phyloP scores from a whole-genome alignment of 1,284 basidiomycete species.

The Xerocomus nothofagi region DNA sequence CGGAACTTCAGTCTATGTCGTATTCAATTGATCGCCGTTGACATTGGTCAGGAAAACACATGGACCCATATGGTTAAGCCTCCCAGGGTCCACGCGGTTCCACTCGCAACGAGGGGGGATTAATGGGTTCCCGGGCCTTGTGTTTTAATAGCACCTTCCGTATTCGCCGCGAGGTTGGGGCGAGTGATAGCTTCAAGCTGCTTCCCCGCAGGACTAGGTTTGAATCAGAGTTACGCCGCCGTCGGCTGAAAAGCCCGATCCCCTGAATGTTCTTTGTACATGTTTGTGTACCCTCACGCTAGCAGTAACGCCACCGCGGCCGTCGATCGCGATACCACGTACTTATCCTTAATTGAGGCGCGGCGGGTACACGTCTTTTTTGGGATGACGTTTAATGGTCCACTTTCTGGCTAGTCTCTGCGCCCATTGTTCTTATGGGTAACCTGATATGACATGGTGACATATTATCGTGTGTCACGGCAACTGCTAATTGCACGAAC shows the following conservation, averaged over 20 bases:
- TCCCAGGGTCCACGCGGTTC: constrained; percentile 30
- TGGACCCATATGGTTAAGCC: constrained; percentile 32
- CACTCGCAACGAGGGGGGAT: constrained; percentile 18
- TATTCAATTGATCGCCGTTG: constrained; percentile 38
- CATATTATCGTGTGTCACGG: constrained; percentile 4
- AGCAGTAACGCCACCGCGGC: constrained; percentile 6
- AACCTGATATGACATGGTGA: constrained; percentile 16
- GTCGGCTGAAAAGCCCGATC: constrained; percentile 20
- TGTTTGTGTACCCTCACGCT: too few species aligned
- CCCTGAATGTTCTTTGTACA: constrained; percentile 24
- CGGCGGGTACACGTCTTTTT: constrained; percentile 8
- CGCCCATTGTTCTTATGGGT: constrained; percentile 7
- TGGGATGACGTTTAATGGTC: neutral
- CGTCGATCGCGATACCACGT: constrained; percentile 35
- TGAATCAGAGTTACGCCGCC: constrained; percentile 14
- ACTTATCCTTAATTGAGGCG: constrained; percentile 26
- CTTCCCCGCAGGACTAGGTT: constrained; percentile 24
- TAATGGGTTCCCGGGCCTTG: constrained; percentile 16
- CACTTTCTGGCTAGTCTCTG: constrained; percentile 9
- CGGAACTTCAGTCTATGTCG: constrained; percentile 34
- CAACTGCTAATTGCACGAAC: constrained; percentile 1
- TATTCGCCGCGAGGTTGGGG: constrained; percentile 10
- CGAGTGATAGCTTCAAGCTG: neutral
- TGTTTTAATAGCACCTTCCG: constrained; percentile 12
- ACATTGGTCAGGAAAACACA: constrained; percentile 34